Conservation (phyloP, 2,329 filamentous ascomycete species). For the Arthrobotrys entomopaga region DNA sequence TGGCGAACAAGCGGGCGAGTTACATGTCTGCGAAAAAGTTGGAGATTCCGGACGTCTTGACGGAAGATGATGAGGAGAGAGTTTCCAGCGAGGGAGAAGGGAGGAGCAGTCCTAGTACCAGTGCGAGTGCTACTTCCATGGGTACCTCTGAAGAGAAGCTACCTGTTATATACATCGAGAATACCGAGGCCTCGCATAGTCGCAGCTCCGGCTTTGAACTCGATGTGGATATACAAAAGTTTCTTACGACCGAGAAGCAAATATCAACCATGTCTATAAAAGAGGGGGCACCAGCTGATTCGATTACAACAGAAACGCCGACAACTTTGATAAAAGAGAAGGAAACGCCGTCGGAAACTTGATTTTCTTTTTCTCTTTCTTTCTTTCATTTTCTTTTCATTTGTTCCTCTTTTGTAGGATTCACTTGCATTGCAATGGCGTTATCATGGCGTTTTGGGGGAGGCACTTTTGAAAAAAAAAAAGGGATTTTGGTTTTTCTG, state of each 20-base stretch:
- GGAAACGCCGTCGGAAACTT: neutral
- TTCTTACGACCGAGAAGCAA: constrained; percentile 4
- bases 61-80: constrained; percentile 31
- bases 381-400: neutral
- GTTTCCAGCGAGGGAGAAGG: constrained; percentile 10
- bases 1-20: constrained; percentile 18
- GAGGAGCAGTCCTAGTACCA: neutral
- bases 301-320: neutral
- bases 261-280: neutral
- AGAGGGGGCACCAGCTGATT: neutral
- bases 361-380: constrained; percentile 1
- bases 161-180: constrained; percentile 22
- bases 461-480: constrained; percentile 7
- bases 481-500: neutral
- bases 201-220: constrained; percentile 9
- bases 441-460: constrained; percentile 31
- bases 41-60: constrained; percentile 36
- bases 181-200: constrained; percentile 1
- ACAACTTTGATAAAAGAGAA: constrained; percentile 2
- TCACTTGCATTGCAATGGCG: constrained; percentile 18
- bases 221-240: constrained; percentile 12
- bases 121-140: constrained; percentile 6
- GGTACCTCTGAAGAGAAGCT: constrained; percentile 7
- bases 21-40: constrained; percentile 41
- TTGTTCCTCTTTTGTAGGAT: neutral